These are phyloP conservation scores for Tolypocladium endophyticum DNA, from an alignment of 2,329 filamentous ascomycete species.

Conservation along the genomic window DNA sequence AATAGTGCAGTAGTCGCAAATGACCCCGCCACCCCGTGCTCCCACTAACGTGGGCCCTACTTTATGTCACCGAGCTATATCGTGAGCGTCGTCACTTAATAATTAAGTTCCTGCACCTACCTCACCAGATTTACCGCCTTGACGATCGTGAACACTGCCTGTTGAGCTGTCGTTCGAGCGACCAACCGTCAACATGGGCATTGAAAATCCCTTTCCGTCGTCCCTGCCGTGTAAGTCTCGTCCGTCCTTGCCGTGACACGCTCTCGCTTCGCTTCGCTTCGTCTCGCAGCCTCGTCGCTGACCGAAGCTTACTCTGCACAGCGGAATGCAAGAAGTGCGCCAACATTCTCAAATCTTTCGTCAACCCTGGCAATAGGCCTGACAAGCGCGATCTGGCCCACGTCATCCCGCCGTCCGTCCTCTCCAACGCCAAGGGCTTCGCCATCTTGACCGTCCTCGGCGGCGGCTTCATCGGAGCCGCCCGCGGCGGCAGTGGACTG, in stretches of 20 bases:
- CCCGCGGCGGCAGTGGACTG: constrained; percentile 70
- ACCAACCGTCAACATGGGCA: constrained; percentile 35
- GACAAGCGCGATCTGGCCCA: constrained; percentile 88
- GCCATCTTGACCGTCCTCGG: constrained; percentile 81
- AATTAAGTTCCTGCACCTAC: not conserved
- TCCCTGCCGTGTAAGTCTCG: constrained; percentile 56
- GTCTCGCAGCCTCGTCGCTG: not conserved
- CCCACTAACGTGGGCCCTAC: not conserved
- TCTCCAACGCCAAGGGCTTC: constrained; percentile 86
- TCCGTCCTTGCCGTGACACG: not conserved
- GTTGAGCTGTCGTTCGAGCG: not conserved
- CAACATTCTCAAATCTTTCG: constrained; percentile 89
- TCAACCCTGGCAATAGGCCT: constrained; percentile 54
- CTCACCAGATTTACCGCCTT: not conserved
- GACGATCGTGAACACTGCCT: not conserved
- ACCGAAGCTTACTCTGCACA: constrained; percentile 23
- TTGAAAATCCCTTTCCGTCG: constrained; percentile 57
- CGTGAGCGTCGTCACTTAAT: not conserved
- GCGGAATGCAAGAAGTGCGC: constrained; percentile 96
- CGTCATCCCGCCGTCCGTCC: constrained; percentile 82
- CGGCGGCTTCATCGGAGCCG: constrained; percentile 75
- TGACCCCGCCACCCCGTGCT: not conserved
- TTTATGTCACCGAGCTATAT: not conserved
- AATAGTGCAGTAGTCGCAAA: too few relatives aligned
- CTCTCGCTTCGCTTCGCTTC: not conserved